Conservation (phyloP, 2,329 filamentous ascomycete species). For the Stylonectria norvegica region DNA sequence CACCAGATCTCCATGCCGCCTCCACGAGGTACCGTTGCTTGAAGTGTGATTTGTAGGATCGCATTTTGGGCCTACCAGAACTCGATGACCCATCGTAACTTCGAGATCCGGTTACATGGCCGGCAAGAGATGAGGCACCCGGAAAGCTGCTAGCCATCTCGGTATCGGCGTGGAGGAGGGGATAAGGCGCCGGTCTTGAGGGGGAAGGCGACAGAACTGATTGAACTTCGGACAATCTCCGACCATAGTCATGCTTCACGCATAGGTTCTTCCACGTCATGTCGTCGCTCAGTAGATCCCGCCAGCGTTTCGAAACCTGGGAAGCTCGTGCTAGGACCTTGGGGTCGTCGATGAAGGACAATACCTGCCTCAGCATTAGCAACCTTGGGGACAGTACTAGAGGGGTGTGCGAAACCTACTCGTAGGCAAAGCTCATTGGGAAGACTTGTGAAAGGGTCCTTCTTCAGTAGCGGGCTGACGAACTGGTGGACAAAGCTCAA, state of each 20-base stretch:
- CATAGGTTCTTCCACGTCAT: constrained; percentile 98
- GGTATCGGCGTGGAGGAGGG: constrained; percentile 33
- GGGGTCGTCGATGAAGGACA: constrained; percentile 96
- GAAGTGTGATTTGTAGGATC: constrained; percentile 93
- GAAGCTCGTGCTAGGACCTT: constrained; percentile 90
- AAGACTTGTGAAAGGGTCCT: constrained; percentile 89
- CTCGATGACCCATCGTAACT: constrained; percentile 52
- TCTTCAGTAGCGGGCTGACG: constrained; percentile 89
- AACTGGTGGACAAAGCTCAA: constrained; percentile 95
- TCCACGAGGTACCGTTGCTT: constrained; percentile 97
- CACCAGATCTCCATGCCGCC: constrained; percentile 91
- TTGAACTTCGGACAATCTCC: constrained; percentile 52
- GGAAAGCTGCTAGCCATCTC: constrained; percentile 44
- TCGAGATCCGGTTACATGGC: constrained; percentile 41
- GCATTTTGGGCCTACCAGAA: constrained; percentile 53
- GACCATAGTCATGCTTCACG: constrained; percentile 86
- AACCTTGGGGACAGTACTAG: too few relatives aligned
- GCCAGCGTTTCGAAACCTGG: constrained; percentile 93
- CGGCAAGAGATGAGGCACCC: constrained; percentile 37
- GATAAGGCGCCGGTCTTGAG: constrained; percentile 28
- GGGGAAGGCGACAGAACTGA: constrained; percentile 29
- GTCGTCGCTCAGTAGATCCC: constrained; percentile 89
- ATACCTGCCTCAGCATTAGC: constrained; percentile 54
- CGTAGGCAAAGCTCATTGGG: constrained; percentile 90
- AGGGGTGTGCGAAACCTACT: constrained; percentile 50